A percentile compares a stretch with the other conserved stretches of the same genome.
These are phyloP conservation scores for Pseudomonodictys pantanalensis DNA, from an alignment of 495 filamentous ascomycete genomes.

Conservation along the genomic window DNA sequence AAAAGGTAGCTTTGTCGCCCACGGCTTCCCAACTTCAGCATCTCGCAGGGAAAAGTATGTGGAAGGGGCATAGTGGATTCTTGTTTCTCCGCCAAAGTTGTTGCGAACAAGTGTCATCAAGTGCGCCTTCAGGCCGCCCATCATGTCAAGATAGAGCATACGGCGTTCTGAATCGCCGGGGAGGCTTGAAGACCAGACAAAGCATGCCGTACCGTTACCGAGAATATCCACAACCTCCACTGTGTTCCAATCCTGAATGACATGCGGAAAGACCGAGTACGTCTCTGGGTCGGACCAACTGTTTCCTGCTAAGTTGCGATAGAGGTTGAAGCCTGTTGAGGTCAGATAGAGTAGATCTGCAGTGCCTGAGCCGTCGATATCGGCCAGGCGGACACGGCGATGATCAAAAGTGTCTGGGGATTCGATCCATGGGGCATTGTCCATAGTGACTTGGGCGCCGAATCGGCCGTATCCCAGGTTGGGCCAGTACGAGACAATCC, in stretches of 20 bases:
- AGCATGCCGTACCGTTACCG: conserved; percentile 38
- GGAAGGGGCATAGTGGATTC: conserved; percentile 34
- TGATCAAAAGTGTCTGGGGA: conserved; percentile 18
- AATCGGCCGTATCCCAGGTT: conserved; percentile 42
- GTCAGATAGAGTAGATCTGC: conserved; percentile 41
- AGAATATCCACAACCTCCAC: conserved; percentile 35
- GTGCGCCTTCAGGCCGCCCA: neutral
- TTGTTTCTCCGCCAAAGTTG: conserved; percentile 29
- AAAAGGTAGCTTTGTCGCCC: conserved; percentile 39
- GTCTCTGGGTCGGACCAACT: conserved; percentile 10
- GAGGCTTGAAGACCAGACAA: conserved; percentile 31
- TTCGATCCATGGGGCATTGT: conserved; percentile 36
- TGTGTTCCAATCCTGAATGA: neutral
- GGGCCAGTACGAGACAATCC: conserved; percentile 41
- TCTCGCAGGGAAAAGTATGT: conserved; percentile 39
- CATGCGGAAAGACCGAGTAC: conserved; percentile 15
- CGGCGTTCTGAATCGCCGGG: neutral
- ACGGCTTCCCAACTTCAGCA: conserved; percentile 31
- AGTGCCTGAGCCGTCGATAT: conserved; percentile 42
- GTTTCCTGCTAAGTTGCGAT: conserved; percentile 35
- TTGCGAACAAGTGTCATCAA: neutral
- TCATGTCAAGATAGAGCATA: neutral
- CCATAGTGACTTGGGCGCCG: conserved; percentile 39
- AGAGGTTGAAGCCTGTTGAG: conserved; percentile 9
- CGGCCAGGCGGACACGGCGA: too few relatives aligned